Percentiles rank a stretch among this genome's conserved stretches.
Evolutionary conservation across 140 eudicot genomes (phyloP).

Genomic region (Anethum foeniculum): DNA sequence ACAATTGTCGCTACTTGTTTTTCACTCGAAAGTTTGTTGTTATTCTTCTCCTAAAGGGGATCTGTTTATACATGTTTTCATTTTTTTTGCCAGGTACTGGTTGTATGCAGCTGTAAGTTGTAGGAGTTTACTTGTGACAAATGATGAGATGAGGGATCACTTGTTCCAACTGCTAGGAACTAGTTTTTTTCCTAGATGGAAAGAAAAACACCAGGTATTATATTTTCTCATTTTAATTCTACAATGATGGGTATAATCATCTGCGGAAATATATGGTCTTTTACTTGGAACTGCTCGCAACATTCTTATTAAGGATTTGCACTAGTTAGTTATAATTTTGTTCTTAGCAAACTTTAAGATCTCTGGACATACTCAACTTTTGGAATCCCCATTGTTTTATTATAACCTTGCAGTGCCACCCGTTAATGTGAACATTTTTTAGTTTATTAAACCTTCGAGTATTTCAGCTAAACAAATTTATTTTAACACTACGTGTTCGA

Average conservation of each 20-base stretch:
- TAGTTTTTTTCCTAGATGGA: constrained; percentile 93
- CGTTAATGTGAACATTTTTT: neutral
- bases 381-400: neutral
- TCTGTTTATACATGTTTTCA: neutral
- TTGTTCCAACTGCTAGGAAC: constrained; percentile 80
- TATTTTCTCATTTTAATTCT: neutral
- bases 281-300: neutral
- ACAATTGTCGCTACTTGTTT: neutral
- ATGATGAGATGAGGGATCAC: constrained; percentile 98
- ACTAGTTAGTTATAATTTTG: neutral
- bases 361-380: neutral
- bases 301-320: neutral
- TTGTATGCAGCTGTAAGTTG: constrained; percentile 86
- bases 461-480: neutral
- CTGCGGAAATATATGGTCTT: neutral
- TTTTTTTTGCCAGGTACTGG: constrained; percentile 62
- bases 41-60: neutral
- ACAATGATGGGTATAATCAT: neutral
- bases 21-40: neutral
- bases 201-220: constrained; percentile 87
- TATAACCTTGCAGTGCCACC: neutral
- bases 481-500: neutral
- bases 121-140: constrained; percentile 81
- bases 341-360: neutral
- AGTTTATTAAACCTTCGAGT: neutral